These are phyloP conservation scores for Diplogelasinospora grovesii DNA, from an alignment of 495 filamentous ascomycete genomes.

Conservation along the genomic window DNA sequence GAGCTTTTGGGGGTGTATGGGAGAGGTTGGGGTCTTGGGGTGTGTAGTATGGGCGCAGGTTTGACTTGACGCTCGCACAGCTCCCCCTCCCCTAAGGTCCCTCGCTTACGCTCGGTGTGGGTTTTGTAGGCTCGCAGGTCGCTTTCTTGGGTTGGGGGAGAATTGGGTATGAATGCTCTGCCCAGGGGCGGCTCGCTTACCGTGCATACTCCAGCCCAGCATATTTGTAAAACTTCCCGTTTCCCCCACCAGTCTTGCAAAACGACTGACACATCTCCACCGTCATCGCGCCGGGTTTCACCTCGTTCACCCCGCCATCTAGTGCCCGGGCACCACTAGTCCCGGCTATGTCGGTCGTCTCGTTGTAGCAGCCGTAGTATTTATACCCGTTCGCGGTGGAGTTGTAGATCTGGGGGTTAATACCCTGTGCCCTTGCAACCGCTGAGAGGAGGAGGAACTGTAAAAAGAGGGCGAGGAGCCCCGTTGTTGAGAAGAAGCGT, in stretches of 20 bases:
- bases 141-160: no score
- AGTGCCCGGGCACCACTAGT: slow-evolving; percentile 26
- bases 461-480: neutral
- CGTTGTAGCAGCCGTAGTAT: slow-evolving; percentile 46
- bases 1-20: no score
- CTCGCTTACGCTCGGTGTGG: no score
- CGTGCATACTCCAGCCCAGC: slow-evolving; percentile 44
- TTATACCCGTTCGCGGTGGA: slow-evolving; percentile 14
- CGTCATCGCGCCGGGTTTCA: slow-evolving; percentile 31
- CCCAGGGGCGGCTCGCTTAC: no score
- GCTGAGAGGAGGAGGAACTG: neutral
- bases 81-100: no score
- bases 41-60: no score
- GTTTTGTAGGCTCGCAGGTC: no score
- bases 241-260: slow-evolving; percentile 21
- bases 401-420: slow-evolving; percentile 7
- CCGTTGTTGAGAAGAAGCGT: no score
- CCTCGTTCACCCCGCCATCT: slow-evolving; percentile 24
- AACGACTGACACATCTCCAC: slow-evolving; percentile 35
- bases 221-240: slow-evolving; percentile 30
- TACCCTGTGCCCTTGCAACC: neutral
- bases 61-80: no score
- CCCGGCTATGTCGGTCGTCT: slow-evolving; percentile 31
- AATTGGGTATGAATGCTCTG: no score
- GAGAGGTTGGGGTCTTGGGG: no score